Evolutionary conservation across 768 basidiomycete genomes (phyloP).

Genomic region (Mycena filopes): DNA sequence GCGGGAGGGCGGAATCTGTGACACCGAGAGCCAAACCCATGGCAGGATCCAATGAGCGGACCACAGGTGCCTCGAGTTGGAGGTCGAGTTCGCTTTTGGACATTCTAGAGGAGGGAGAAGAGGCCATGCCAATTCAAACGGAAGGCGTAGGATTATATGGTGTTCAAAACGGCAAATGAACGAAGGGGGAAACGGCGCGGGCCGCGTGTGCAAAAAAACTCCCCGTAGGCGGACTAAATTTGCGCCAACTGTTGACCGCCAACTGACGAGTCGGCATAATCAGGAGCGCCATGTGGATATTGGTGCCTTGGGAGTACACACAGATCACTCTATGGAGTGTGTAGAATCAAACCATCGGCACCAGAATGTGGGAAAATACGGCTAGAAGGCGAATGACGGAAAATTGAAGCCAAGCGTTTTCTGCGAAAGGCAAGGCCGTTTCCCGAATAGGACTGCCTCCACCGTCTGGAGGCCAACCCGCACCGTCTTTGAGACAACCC

Average conservation of each 20-base stretch:
- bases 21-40: neutral
- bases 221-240: slow-evolving; percentile 12
- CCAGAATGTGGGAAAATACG: too few relatives aligned
- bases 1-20: neutral
- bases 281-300: too few relatives aligned
- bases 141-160: too few relatives aligned
- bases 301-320: too few relatives aligned
- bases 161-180: too few relatives aligned
- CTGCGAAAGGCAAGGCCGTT: too few relatives aligned
- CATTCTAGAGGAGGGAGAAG: neutral
- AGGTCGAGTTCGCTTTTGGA: slow-evolving; percentile 1
- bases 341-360: too few relatives aligned
- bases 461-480: neutral
- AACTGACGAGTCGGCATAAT: too few relatives aligned
- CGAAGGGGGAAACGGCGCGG: neutral
- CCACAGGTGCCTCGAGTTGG: neutral
- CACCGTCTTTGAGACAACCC: neutral
- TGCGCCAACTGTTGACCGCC: neutral
- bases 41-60: neutral
- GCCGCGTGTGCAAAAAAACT: neutral
- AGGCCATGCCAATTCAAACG: neutral
- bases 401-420: too few relatives aligned
- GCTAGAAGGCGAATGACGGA: too few relatives aligned
- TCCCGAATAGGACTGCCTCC: too few relatives aligned
- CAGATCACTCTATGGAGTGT: too few relatives aligned